Evolutionary conservation across 148 eudicot species (phyloP).

Genomic region (Camellia granthamiana): DNA sequence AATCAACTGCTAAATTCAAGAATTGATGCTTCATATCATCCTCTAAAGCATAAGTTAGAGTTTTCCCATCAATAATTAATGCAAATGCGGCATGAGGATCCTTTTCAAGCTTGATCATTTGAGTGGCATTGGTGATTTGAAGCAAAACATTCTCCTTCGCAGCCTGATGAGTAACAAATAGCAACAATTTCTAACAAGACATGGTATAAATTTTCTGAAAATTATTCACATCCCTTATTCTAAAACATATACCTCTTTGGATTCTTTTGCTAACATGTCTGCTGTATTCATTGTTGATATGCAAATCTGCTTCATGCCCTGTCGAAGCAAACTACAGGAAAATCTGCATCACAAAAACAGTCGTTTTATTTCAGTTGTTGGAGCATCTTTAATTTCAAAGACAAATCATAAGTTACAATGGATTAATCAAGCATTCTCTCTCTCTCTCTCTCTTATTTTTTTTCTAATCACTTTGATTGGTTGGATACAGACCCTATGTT

Average conservation of each 20-base stretch:
- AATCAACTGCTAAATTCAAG: slow-evolving; percentile 67
- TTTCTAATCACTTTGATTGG: neutral
- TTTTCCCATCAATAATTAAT: slow-evolving; percentile 86
- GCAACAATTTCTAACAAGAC: slow-evolving; percentile 27
- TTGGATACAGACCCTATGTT: slow-evolving; percentile 79
- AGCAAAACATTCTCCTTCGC: slow-evolving; percentile 55
- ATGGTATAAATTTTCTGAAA: slow-evolving; percentile 16
- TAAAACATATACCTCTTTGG: slow-evolving; percentile 58
- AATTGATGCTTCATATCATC: slow-evolving; percentile 79
- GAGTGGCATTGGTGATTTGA: slow-evolving; percentile 78
- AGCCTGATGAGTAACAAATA: slow-evolving; percentile 42
- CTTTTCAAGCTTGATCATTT: slow-evolving; percentile 79
- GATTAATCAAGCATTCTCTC: neutral
- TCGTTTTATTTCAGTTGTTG: neutral
- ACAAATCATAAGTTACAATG: neutral
- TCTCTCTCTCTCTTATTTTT: neutral
- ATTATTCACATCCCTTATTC: slow-evolving; percentile 8
- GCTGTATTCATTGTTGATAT: slow-evolving; percentile 38
- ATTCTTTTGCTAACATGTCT: slow-evolving; percentile 41
- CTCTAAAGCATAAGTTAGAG: slow-evolving; percentile 68
- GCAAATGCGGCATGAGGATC: slow-evolving; percentile 95
- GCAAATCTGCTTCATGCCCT: slow-evolving; percentile 93
- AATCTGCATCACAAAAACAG: slow-evolving; percentile 44
- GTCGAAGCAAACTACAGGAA: slow-evolving; percentile 89
- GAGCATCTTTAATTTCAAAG: neutral